These are phyloP conservation scores for Pythium grandisporangium DNA, from an alignment of 352 stramenopile species.

Conservation along the genomic window DNA sequence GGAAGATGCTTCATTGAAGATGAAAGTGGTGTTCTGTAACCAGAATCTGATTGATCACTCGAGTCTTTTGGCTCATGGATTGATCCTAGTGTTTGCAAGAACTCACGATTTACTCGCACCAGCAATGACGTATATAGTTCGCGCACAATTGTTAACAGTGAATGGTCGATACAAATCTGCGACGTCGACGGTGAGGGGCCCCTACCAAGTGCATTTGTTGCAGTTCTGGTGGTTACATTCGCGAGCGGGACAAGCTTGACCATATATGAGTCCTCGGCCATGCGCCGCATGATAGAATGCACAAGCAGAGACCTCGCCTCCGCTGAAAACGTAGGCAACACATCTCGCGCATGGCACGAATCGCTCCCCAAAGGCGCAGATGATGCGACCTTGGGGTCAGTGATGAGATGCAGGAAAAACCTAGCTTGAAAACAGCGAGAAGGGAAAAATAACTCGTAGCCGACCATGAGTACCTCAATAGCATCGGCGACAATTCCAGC, in stretches of 20 bases:
- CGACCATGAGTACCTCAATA: constrained; percentile 56
- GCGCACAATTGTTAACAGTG: too few relatives aligned
- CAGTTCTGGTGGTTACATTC: too few relatives aligned
- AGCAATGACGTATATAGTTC: too few relatives aligned
- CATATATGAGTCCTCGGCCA: constrained; percentile 58
- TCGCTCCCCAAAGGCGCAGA: too few relatives aligned
- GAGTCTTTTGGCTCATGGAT: constrained; percentile 1
- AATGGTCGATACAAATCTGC: too few relatives aligned
- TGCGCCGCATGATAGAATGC: constrained; percentile 38
- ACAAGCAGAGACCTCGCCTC: constrained; percentile 35
- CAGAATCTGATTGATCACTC: not conserved
- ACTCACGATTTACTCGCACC: constrained; percentile 1
- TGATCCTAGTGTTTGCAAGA: constrained; percentile 5
- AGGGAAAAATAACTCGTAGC: constrained; percentile 85
- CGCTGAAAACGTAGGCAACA: too few relatives aligned
- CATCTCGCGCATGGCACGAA: too few relatives aligned
- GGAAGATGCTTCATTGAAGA: not conserved
- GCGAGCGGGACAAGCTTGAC: constrained; percentile 25
- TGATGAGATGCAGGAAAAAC: constrained; percentile 43
- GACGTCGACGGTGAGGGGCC: not conserved
- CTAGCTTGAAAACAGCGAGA: constrained; percentile 52
- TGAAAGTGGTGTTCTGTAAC: not conserved
- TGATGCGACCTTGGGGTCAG: too few relatives aligned
- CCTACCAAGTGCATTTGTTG: too few relatives aligned
- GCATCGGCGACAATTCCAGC: constrained; percentile 18